Base-by-base conservation (phyloP, 495 filamentous ascomycete species). In the Trichocladium antarcticum region DNA sequence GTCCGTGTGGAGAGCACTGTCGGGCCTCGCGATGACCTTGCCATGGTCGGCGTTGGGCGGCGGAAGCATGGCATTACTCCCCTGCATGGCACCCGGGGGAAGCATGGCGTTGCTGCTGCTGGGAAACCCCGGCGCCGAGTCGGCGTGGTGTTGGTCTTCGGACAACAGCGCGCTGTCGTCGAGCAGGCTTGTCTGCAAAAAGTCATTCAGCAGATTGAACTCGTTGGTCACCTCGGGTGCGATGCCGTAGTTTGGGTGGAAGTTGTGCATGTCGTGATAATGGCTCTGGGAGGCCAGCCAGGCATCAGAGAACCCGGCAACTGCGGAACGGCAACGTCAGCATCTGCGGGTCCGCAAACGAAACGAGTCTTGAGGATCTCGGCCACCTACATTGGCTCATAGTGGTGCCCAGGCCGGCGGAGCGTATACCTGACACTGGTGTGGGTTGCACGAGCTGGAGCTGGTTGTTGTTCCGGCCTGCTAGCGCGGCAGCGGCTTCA, bases 141-240 rank as follows among this genome's bases (percentile, higher is more conserved):
- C 67, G 45, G 61, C 42, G 49, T 64, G 64, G 43, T 54, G 60
- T 37, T 65, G 61, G 47, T 88, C 85, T 45, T 80, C 79, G 46
- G 76, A 65, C 47, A 84, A 76, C 37, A 83, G 66, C 3, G 72
- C 73, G 31, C 77, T 78, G 62, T 94, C 89, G 61, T 95, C 88
- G 41, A 94, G 67, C 27, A 97, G 67, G 64, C 83, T 89, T 54
- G 79, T 89, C 64, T 83, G 89, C 52, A 97, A 77, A 62, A 97
- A 99, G 65, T 97, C 89, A 56, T 93, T 95, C 52, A 99, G 77
- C 49, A 96, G 72, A 59, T 95, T 94, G 62, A 94, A 96, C 68
- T 99, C 92, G 64, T 87, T 89, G 24, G 85, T 87, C 51, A 95
- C 84, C 64, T 99, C 92, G 49, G 87, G 87, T 21, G 88, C 82